Base-by-base conservation (phyloP, 768 basidiomycete species). In the Sarcodon aspratus region DNA sequence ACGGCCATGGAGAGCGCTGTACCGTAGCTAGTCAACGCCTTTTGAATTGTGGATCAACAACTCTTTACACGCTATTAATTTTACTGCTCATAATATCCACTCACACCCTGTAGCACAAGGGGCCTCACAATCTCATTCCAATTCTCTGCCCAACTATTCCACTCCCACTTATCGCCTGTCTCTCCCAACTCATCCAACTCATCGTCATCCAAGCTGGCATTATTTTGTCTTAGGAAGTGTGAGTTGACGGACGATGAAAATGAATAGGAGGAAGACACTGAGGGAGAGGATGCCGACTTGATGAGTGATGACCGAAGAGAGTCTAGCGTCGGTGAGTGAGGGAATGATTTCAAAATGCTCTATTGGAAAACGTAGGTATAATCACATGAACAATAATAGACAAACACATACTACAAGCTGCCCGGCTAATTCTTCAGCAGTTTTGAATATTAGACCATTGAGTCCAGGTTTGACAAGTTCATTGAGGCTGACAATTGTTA, bases 381-480 rank as follows among this genome's bases (percentile, higher is more conserved):
- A 12, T 31, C 21, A 21, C 42, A 34, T 3, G 7, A 32, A 10
- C 27, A 43, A 12, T 33, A 46, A 34, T 13, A 54, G 45, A 44
- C 36, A 46, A 53, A 21, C 7, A 59, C 73, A 33, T 48, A 82
- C 85, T 75, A 82, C 78, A 9, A 97, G 57, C 54, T 88, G 88
- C 36, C 68, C 60, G 0, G 87, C 82, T 21, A 99, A 67, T 52
- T 92, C 76, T 18, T 66, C 58, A 0, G 85, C 78, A 42, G 74
- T 70, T 48, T 69, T 64, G 64, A 98, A 99, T 3, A 88, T 65
- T 11, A 83, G 71, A 1, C 96, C 96, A 59, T 98, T 98, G 58
- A 77, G 67, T 1, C 82, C 82, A 49, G 91, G 76, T 55, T 80
- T 79, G 7, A 99, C 90, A 7, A 98, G 78, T 64, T 99, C 96